These are phyloP conservation scores for Macrotyloma uniflorum DNA, from an alignment of 306 rosid genomes.

Conservation along the genomic window DNA sequence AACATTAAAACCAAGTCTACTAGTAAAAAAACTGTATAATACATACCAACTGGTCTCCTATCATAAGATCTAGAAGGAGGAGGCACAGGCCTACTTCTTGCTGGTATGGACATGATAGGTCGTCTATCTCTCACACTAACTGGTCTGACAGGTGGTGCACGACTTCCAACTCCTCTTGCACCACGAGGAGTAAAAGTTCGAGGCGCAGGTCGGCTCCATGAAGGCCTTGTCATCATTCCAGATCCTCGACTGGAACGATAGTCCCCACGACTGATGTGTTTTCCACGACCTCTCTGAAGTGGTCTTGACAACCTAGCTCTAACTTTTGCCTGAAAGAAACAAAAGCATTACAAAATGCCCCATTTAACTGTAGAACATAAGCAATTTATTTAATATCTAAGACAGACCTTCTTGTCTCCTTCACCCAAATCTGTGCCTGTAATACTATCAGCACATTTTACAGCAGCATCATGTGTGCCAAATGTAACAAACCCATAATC, in stretches of 20 bases:
- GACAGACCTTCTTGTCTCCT: slow-evolving; percentile 80
- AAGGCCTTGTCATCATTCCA: slow-evolving; percentile 63
- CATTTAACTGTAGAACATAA: not conserved
- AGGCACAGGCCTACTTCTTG: slow-evolving; percentile 71
- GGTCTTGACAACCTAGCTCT: slow-evolving; percentile 98
- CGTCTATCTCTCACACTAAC: slow-evolving; percentile 81
- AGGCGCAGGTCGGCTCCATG: slow-evolving; percentile 81
- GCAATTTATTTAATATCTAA: slow-evolving; percentile 19
- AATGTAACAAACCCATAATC: slow-evolving; percentile 97
- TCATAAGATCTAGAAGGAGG: slow-evolving; percentile 85
- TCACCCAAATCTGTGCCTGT: slow-evolving; percentile 93
- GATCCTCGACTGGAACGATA: slow-evolving; percentile 59
- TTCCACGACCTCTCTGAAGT: slow-evolving; percentile 92
- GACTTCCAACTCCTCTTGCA: slow-evolving; percentile 72
- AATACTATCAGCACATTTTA: slow-evolving; percentile 85
- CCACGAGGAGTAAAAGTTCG: slow-evolving; percentile 65
- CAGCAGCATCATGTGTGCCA: slow-evolving; percentile 86
- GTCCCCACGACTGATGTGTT: slow-evolving; percentile 74
- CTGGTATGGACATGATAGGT: slow-evolving; percentile 65
- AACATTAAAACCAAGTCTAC: not conserved
- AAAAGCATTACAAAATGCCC: slow-evolving; percentile 24
- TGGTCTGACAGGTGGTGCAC: slow-evolving; percentile 67
- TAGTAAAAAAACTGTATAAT: not conserved
- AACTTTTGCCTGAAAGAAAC: slow-evolving; percentile 77
- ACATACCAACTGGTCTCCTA: slow-evolving; percentile 82